Percentiles rank a stretch among this genome's conserved stretches.
These are phyloP conservation scores for Termitomyces bulborhizus DNA, from an alignment of 768 basidiomycete genomes.

Conservation along the genomic window DNA sequence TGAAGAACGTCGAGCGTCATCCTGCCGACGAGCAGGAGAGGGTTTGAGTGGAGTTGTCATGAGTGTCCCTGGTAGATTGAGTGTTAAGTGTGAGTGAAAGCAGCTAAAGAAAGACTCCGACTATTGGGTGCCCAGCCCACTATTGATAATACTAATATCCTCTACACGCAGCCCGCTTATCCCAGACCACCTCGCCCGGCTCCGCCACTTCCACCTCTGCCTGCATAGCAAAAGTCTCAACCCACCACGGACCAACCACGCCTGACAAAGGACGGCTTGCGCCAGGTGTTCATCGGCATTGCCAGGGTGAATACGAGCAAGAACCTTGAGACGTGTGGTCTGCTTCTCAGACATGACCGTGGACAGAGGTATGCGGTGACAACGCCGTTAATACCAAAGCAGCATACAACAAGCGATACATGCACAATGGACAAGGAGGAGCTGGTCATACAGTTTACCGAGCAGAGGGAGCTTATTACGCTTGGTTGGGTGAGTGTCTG, in stretches of 20 bases:
- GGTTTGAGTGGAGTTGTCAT: no score
- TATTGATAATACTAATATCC: no score
- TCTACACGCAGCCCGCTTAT: no score
- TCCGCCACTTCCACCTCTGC: conserved; percentile 14
- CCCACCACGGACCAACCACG: background rate
- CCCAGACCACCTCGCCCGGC: conserved; percentile 20
- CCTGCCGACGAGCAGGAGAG: no score
- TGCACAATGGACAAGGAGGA: conserved; percentile 92
- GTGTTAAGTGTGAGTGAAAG: no score
- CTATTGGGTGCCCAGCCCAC: no score
- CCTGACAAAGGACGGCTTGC: conserved; percentile 37
- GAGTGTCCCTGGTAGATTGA: no score
- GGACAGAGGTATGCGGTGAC: conserved; percentile 40
- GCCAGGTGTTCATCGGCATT: conserved; percentile 63
- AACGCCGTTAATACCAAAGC: conserved; percentile 81
- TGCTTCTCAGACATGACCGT: conserved; percentile 75
- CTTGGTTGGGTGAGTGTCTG: conserved; percentile 78
- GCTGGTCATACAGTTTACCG: conserved; percentile 78
- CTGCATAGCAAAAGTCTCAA: background rate
- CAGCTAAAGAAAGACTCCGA: no score
- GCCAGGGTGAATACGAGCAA: conserved; percentile 72
- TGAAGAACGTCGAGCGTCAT: no score
- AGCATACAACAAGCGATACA: conserved; percentile 82
- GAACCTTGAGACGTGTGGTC: conserved; percentile 83
- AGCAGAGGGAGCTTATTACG: conserved; percentile 74